Evolutionary conservation across 2,329 filamentous ascomycete species (phyloP), one percentile per base, ranked within the genome.

Genomic region (Akanthomyces uredinophilus): DNA sequence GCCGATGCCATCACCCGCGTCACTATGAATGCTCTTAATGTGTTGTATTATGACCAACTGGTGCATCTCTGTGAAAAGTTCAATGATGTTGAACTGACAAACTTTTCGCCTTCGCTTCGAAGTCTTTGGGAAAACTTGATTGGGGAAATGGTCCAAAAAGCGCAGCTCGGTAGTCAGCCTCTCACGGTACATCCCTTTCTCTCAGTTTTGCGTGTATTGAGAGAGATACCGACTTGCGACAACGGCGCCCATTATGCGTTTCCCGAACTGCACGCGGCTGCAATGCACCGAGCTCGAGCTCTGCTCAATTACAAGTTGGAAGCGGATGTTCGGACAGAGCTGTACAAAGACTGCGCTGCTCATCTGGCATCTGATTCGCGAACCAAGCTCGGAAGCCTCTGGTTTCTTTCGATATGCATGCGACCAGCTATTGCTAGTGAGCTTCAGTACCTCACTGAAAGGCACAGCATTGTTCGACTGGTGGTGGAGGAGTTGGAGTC

Each of bases 1-100:
- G 87, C 91, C 8, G 87, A 92, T 55, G 92, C 93, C 32, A 84
- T 96, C 27, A 79, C 93, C 53, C 80, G 81, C 20, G 90, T 96
- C 84, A 72, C 83, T 35, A 71, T 69, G 4, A 76, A 73, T 20
- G 81, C 84, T 46, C 69, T 78, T 1, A 75, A 79, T 43, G 73
- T 87, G 10, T 80, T 83, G 60, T 74, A 80, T 8, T 75, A 78
- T 35, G 68, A 77, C 0, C 72, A 78, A 5, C 73, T 92, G 44
- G 71, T 89, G 7, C 87, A 92, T 69, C 74, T 94, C 35, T 91
- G 87, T 68, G 78, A 83, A 56, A 96, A 95, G 71, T 80, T 95
- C 29, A 78, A 87, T 41, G 32, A 22, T 5, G 22, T 58, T 41
- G 24, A 50, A 8, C 16, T 49, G 11, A 20, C 8, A 10, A 78